These are phyloP conservation scores for Platanthera guangdongensis DNA, from an alignment of 106 monocot genomes.

Conservation along the genomic window DNA sequence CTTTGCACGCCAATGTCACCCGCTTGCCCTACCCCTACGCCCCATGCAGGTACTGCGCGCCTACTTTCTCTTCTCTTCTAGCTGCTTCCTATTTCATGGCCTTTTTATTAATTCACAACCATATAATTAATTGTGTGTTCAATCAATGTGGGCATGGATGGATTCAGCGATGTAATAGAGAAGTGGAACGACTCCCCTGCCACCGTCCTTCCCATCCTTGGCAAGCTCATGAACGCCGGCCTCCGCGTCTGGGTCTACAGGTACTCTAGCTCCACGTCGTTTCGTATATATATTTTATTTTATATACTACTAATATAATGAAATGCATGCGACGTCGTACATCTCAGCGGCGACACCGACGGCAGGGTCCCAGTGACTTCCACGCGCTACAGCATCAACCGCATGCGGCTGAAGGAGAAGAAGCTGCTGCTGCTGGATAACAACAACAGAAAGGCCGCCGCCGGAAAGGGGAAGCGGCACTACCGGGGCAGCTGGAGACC, in stretches of 20 bases:
- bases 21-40: conserved; percentile 53
- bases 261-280: conserved; percentile 13
- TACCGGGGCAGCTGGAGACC: conserved; percentile 57
- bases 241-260: conserved; percentile 84
- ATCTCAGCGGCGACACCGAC: conserved; percentile 70
- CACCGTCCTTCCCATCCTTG: conserved; percentile 61
- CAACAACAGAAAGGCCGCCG: not conserved
- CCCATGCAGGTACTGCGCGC: conserved; percentile 56
- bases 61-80: not conserved
- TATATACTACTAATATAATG: not conserved
- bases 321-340: not conserved
- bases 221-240: conserved; percentile 62
- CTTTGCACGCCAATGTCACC: conserved; percentile 77
- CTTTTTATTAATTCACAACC: not conserved
- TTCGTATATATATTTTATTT: no score
- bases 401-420: conserved; percentile 37
- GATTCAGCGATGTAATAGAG: conserved; percentile 54
- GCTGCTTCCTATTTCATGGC: not conserved
- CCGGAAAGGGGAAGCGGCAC: not conserved
- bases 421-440: conserved; percentile 7
- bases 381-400: conserved; percentile 74
- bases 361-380: conserved; percentile 89
- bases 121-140: no score
- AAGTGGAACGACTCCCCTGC: conserved; percentile 73
- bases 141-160: not conserved